Evolutionary conservation across 306 rosid genomes (phyloP).

Genomic region (Trifolium pratense): DNA sequence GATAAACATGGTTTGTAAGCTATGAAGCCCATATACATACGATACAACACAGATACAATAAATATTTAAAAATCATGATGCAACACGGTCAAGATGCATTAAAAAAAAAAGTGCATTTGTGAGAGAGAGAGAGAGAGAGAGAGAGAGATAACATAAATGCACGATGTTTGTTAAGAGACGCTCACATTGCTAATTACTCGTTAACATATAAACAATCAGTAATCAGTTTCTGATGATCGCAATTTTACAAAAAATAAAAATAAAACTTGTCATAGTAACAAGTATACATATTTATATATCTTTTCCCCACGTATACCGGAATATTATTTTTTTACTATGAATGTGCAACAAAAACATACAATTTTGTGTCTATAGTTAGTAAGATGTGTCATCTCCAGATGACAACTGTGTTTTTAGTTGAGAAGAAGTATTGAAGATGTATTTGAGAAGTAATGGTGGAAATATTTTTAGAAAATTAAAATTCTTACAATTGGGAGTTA

Average conservation of each 20-base stretch:
- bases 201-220: slow-evolving; percentile 4
- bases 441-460: neutral
- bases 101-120: neutral
- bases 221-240: neutral
- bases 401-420: neutral
- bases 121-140: too few relatives aligned
- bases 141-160: neutral
- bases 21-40: neutral
- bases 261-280: too few relatives aligned
- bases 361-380: neutral
- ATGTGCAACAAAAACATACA: neutral
- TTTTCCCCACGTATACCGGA: neutral
- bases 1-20: slow-evolving; percentile 9
- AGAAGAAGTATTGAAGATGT: neutral
- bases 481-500: too few relatives aligned
- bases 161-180: neutral
- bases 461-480: neutral
- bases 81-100: neutral
- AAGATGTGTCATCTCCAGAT: neutral
- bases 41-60: neutral
- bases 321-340: neutral
- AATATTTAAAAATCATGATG: neutral
- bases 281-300: neutral
- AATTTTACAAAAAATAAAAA: neutral
- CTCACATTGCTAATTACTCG: neutral